Percentiles rank a stretch among this genome's conserved stretches.
Conservation (phyloP, 345 rosid genomes). For the Mallotus nudiflorus region DNA sequence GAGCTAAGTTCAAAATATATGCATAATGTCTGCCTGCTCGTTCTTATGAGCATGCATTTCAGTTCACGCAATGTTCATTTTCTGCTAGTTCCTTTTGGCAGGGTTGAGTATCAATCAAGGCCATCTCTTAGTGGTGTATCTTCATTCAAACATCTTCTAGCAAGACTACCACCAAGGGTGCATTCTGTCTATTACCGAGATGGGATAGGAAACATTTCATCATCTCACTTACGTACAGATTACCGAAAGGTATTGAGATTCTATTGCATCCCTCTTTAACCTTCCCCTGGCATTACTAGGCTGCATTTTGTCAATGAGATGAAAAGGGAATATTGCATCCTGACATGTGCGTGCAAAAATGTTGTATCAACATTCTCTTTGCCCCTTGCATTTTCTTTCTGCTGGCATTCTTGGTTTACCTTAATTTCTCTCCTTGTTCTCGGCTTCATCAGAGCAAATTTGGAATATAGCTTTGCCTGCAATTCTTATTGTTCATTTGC, state of each 20-base stretch:
- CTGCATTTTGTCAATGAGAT: background rate
- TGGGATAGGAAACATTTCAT: constrained; percentile 89
- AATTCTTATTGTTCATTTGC: constrained; percentile 9
- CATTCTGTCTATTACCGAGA: constrained; percentile 97
- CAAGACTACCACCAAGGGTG: constrained; percentile 86
- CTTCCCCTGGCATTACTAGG: background rate
- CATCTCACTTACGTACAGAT: constrained; percentile 79
- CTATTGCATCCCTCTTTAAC: background rate
- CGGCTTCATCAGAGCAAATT: constrained; percentile 1
- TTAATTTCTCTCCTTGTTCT: background rate
- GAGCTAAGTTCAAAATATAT: background rate
- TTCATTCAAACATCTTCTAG: constrained; percentile 80
- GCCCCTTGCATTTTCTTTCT: background rate
- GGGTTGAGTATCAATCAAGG: constrained; percentile 94
- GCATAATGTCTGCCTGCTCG: background rate
- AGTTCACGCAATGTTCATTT: background rate
- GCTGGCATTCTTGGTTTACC: constrained; percentile 7
- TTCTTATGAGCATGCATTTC: background rate
- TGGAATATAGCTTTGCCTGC: background rate
- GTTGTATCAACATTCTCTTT: background rate
- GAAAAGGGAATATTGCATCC: background rate
- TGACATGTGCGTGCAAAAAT: background rate
- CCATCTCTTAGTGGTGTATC: constrained; percentile 61
- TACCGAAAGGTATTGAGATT: constrained; percentile 45
- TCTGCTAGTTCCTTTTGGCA: constrained; percentile 41